Conservation (phyloP, 2,329 filamentous ascomycete genomes). For the Aspergillus brasiliensis region DNA sequence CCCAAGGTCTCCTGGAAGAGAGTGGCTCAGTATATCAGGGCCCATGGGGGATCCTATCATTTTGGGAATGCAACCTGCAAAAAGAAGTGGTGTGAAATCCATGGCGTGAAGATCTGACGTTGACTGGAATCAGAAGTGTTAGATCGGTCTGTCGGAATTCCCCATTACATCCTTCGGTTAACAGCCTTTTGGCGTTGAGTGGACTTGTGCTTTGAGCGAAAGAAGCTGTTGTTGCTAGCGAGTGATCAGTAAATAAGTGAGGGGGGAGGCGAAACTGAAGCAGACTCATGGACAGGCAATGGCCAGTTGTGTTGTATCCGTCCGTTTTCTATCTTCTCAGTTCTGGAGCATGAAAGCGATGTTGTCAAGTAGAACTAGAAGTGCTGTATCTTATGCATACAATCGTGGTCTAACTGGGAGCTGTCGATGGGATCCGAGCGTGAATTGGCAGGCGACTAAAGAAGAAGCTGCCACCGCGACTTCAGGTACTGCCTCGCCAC, state of each 20-base stretch:
- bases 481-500: not conserved
- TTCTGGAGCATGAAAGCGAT: not conserved
- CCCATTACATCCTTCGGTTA: not conserved
- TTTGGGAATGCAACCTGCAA: conserved; percentile 65
- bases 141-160: not conserved
- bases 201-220: not conserved
- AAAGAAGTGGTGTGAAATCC: conserved; percentile 60
- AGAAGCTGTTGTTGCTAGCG: not conserved
- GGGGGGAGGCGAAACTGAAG: not conserved
- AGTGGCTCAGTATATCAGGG: conserved; percentile 56
- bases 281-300: not conserved
- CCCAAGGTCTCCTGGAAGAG: conserved; percentile 62
- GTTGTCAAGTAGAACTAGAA: not conserved
- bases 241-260: not conserved
- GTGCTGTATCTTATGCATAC: not conserved
- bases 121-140: not conserved
- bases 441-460: not conserved
- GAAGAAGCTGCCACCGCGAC: not conserved
- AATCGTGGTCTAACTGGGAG: too few species aligned
- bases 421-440: not conserved
- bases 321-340: too few species aligned
- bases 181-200: not conserved
- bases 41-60: conserved; percentile 57
- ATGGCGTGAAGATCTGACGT: conserved; percentile 25
- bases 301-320: not conserved